phyloP scores from a whole-genome alignment of 2,329 filamentous ascomycete species.

The Fusarium xyrophilum region DNA sequence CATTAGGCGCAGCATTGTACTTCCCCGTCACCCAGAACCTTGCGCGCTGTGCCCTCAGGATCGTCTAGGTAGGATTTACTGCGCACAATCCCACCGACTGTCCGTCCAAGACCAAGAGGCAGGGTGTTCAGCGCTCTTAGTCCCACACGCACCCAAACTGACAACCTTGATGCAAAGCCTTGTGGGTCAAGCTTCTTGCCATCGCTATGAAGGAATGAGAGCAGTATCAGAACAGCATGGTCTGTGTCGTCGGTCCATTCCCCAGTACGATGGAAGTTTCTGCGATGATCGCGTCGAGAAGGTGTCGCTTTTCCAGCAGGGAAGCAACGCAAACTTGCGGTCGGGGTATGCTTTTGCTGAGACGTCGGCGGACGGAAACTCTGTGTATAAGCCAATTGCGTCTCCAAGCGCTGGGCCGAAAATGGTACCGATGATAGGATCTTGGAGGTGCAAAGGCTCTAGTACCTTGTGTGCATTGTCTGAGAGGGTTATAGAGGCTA shows the following conservation, averaged over 20 bases:
- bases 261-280: conserved; percentile 50
- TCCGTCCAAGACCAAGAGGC: conserved; percentile 56
- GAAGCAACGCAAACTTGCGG: conserved; percentile 49
- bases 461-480: conserved; percentile 26
- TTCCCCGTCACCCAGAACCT: conserved; percentile 51
- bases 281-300: conserved; percentile 53
- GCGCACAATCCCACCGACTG: conserved; percentile 54
- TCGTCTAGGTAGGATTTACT: conserved; percentile 49
- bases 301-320: conserved; percentile 48
- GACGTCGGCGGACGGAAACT: conserved; percentile 53
- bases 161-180: conserved; percentile 55
- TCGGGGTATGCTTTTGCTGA: conserved; percentile 48
- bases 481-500: conserved; percentile 23
- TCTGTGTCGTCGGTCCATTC: conserved; percentile 65
- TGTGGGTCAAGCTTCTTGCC: conserved; percentile 46
- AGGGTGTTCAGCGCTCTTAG: conserved; percentile 55
- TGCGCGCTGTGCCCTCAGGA: conserved; percentile 50
- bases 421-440: conserved; percentile 53
- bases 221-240: conserved; percentile 57
- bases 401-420: conserved; percentile 61
- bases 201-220: conserved; percentile 56
- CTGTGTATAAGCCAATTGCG: conserved; percentile 62
- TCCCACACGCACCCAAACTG: conserved; percentile 56
- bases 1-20: conserved; percentile 56
- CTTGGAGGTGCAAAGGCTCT: conserved; percentile 40